Evolutionary conservation across 352 stramenopile species (phyloP).

Genomic region (Phytophthora melonis): DNA sequence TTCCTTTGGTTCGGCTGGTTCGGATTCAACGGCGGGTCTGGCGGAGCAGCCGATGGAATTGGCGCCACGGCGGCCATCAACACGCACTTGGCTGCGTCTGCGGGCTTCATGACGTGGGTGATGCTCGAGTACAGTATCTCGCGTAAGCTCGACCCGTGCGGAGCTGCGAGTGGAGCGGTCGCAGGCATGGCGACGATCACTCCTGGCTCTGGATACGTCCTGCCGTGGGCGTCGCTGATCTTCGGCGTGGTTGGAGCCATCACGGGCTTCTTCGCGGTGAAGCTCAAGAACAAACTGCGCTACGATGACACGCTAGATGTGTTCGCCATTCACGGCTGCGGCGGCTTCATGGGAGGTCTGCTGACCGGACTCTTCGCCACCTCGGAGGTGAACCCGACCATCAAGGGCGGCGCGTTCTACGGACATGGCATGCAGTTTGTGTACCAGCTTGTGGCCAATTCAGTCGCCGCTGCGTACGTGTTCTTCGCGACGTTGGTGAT

Average conservation of each 20-base stretch:
- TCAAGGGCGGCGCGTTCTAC: conserved; percentile 59
- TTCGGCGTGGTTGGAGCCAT: conserved; percentile 67
- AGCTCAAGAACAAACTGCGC: conserved; percentile 65
- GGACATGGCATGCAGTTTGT: conserved; percentile 48
- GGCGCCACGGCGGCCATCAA: conserved; percentile 71
- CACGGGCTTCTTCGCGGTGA: conserved; percentile 56
- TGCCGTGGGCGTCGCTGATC: conserved; percentile 66
- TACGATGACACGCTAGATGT: conserved; percentile 82
- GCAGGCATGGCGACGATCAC: conserved; percentile 74
- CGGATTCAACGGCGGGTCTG: conserved; percentile 80
- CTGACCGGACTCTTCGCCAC: conserved; percentile 72
- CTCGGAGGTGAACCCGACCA: conserved; percentile 50
- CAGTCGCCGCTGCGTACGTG: conserved; percentile 62
- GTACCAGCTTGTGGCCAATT: conserved; percentile 58
- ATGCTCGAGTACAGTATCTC: conserved; percentile 56
- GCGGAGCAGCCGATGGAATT: conserved; percentile 58
- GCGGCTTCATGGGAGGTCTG: conserved; percentile 61
- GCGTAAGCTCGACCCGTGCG: conserved; percentile 63
- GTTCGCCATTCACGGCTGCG: conserved; percentile 76
- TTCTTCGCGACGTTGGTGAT: conserved; percentile 70
- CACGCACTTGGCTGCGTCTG: conserved; percentile 65
- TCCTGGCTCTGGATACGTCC: conserved; percentile 68
- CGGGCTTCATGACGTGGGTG: conserved; percentile 74
- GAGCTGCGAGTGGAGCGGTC: conserved; percentile 63
- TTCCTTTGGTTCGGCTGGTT: conserved; percentile 87